These are phyloP conservation scores for Suhomyces vadensis DNA, from an alignment of 805 yeast species.

Conservation along the genomic window DNA sequence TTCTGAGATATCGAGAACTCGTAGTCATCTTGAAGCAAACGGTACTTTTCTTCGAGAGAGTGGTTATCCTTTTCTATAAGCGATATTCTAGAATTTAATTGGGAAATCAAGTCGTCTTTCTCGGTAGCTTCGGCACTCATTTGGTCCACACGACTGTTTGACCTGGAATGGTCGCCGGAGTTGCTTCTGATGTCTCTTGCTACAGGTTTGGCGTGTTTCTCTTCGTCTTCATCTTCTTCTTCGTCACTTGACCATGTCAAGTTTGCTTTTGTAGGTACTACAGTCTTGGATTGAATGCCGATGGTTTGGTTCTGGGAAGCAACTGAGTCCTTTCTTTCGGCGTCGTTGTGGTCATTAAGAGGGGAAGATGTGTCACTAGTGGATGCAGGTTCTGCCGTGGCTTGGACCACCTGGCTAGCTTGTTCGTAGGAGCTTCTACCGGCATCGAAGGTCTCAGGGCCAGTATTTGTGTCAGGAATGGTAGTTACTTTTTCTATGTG, in stretches of 20 bases:
- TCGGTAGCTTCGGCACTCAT: conserved; percentile 2
- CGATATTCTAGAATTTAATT: conserved; percentile 10
- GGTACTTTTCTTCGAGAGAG: conserved; percentile 17
- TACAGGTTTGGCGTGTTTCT: neutral
- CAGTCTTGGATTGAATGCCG: conserved; percentile 61
- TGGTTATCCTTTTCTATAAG: conserved; percentile 10
- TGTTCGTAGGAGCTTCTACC: neutral
- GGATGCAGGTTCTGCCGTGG: neutral
- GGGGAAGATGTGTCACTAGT: conserved; percentile 2
- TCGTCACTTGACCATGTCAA: conserved; percentile 89
- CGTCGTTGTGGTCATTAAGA: neutral
- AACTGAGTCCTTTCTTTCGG: conserved; percentile 2
- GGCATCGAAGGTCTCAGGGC: neutral
- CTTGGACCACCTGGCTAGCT: neutral
- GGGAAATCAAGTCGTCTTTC: conserved; percentile 9
- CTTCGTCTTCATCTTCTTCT: conserved; percentile 47
- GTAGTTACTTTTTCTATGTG: conserved; percentile 30
- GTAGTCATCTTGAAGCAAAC: conserved; percentile 24
- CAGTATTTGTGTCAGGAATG: conserved; percentile 2
- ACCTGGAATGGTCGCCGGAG: neutral
- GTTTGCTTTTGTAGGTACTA: conserved; percentile 82
- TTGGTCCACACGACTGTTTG: neutral
- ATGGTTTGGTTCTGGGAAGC: conserved; percentile 24
- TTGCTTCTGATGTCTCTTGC: conserved; percentile 1
- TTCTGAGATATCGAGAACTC: conserved; percentile 21